Conservation (phyloP, 176 grass and related monocot genomes). For the Juncus inflexus region DNA sequence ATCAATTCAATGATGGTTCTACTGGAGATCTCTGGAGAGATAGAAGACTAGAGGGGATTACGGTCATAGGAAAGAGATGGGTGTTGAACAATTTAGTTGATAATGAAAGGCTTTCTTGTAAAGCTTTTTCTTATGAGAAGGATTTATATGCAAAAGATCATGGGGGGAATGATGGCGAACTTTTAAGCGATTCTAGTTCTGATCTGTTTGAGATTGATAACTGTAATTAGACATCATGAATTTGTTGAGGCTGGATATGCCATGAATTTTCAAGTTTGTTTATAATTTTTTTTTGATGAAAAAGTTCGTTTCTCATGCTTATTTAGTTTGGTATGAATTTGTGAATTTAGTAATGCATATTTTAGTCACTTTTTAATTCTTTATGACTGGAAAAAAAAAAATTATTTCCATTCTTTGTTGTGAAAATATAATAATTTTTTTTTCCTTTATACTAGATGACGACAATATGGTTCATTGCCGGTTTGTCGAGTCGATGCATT, state of each 20-base stretch:
- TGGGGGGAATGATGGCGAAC: background rate
- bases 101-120: background rate
- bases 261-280: background rate
- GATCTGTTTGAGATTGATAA: constrained; percentile 27
- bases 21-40: constrained; percentile 21
- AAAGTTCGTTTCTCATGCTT: no score
- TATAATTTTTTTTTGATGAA: no score
- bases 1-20: constrained; percentile 8
- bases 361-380: no score
- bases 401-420: no score
- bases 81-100: constrained; percentile 17
- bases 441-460: no score
- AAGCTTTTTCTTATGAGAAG: background rate
- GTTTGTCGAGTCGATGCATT: no score
- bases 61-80: constrained; percentile 23
- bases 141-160: constrained; percentile 10
- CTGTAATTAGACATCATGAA: constrained; percentile 6
- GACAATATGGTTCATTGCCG: no score
- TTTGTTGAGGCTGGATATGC: no score
- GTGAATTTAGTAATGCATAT: no score
- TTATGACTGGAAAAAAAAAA: no score
- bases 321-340: no score
- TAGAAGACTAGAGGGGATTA: constrained; percentile 16
- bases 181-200: constrained; percentile 14
- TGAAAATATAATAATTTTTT: no score